Evolutionary conservation across 2,329 filamentous ascomycete species (phyloP).

Genomic region (Sporothrix phasma): DNA sequence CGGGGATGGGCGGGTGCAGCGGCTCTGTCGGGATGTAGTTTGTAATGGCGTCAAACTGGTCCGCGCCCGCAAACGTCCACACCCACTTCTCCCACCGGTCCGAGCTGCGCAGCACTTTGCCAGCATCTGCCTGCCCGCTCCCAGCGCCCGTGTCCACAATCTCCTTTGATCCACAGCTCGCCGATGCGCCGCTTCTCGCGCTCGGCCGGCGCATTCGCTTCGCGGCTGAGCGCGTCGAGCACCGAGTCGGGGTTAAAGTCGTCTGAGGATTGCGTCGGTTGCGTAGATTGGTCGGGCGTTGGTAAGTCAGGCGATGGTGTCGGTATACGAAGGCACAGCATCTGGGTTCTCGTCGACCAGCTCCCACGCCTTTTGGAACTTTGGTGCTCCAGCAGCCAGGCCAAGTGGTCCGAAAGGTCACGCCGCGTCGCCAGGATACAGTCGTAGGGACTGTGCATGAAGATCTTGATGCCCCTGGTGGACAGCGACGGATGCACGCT

Average conservation of each 20-base stretch:
- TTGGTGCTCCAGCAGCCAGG: slow-evolving; percentile 74
- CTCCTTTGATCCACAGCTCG: slow-evolving; percentile 85
- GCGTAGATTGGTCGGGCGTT: slow-evolving; percentile 26
- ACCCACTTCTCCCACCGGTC: slow-evolving; percentile 93
- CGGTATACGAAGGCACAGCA: slow-evolving; percentile 34
- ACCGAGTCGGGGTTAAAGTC: slow-evolving; percentile 69
- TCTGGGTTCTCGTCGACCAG: slow-evolving; percentile 83
- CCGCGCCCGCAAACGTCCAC: slow-evolving; percentile 77
- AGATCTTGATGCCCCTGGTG: slow-evolving; percentile 59
- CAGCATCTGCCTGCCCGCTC: slow-evolving; percentile 65
- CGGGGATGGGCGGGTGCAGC: slow-evolving; percentile 69
- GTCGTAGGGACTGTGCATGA: slow-evolving; percentile 93
- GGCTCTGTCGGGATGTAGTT: slow-evolving; percentile 68
- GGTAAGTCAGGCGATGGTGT: slow-evolving; percentile 29
- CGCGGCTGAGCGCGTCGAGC: slow-evolving; percentile 48
- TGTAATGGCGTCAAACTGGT: slow-evolving; percentile 83
- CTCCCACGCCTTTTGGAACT: slow-evolving; percentile 80
- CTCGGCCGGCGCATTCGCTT: slow-evolving; percentile 57
- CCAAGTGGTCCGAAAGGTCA: slow-evolving; percentile 73
- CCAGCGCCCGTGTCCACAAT: slow-evolving; percentile 68
- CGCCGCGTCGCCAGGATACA: slow-evolving; percentile 86
- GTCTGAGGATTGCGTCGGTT: slow-evolving; percentile 26
- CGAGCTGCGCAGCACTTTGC: slow-evolving; percentile 69
- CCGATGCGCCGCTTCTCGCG: slow-evolving; percentile 86
- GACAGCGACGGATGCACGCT: slow-evolving; percentile 44